Conservation (phyloP, 83 land plant genomes). For the Isoetes engelmannii region DNA sequence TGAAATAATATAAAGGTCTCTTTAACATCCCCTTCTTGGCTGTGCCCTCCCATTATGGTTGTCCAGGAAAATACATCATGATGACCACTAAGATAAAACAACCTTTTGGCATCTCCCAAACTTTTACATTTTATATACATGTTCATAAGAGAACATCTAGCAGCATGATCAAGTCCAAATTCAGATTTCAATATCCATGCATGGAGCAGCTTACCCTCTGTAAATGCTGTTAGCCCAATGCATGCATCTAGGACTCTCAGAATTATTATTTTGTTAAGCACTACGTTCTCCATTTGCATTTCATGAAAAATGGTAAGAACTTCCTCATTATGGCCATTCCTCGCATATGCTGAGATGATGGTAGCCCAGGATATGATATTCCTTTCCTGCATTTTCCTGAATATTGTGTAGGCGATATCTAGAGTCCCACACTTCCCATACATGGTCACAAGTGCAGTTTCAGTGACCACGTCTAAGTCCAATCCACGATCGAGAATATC, state of each 20-base stretch:
- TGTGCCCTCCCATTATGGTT: background rate
- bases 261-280: background rate
- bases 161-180: background rate
- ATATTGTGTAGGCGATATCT: background rate
- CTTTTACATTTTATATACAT: background rate
- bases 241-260: background rate
- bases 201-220: constrained; percentile 1
- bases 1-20: background rate
- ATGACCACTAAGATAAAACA: background rate
- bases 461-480: background rate
- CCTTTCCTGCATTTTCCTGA: background rate
- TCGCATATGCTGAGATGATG: background rate
- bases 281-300: background rate
- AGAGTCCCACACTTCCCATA: background rate
- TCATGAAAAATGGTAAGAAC: background rate
- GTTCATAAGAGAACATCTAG: background rate
- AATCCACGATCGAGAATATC: background rate
- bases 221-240: background rate
- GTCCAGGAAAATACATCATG: constrained; percentile 3
- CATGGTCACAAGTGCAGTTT: background rate
- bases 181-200: background rate
- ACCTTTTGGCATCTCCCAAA: background rate
- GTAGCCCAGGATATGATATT: background rate
- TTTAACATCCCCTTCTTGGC: background rate
- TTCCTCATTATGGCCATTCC: background rate